A percentile compares a stretch with the other conserved stretches of the same genome.
These are phyloP conservation scores for Cytospora piceae DNA, from an alignment of 2,329 filamentous ascomycete species.

Conservation along the genomic window DNA sequence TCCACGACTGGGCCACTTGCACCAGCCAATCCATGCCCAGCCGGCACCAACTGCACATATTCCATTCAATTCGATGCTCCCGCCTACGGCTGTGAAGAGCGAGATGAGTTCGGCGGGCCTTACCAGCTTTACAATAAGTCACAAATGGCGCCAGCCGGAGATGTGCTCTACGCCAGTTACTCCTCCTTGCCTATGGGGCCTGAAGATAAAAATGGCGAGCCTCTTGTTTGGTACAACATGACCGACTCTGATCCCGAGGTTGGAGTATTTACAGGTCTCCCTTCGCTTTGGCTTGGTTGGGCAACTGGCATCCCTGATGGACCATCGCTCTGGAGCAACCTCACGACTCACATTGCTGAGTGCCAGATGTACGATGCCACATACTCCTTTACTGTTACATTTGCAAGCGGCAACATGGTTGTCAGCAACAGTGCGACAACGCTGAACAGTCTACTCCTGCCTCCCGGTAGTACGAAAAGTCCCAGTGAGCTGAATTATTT, in stretches of 20 bases:
- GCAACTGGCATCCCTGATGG: constrained; percentile 18
- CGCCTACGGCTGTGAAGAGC: constrained; percentile 27
- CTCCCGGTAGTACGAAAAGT: constrained; percentile 17
- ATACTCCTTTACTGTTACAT: constrained; percentile 26
- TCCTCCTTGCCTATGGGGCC: constrained; percentile 26
- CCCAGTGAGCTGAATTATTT: constrained; percentile 24
- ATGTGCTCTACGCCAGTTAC: constrained; percentile 29
- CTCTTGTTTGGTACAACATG: constrained; percentile 28
- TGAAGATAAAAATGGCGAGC: constrained; percentile 25
- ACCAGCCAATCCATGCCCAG: constrained; percentile 26
- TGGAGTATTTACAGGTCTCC: constrained; percentile 25
- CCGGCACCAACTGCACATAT: constrained; percentile 28
- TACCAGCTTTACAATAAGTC: constrained; percentile 19
- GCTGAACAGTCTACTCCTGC: constrained; percentile 19
- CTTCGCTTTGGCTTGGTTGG: constrained; percentile 30
- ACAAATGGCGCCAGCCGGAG: constrained; percentile 24
- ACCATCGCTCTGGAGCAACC: constrained; percentile 16
- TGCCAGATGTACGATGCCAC: constrained; percentile 29
- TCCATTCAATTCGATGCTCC: constrained; percentile 19
- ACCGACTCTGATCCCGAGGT: constrained; percentile 11
- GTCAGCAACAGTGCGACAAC: constrained; percentile 10
- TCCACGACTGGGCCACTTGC: constrained; percentile 23
- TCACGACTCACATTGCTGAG: constrained; percentile 25
- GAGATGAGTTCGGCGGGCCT: constrained; percentile 28
- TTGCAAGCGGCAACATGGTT: constrained; percentile 18